Evolutionary conservation across 495 filamentous ascomycete genomes (phyloP), one percentile per base, ranked within the genome.

Genomic region (Annulohypoxylon moriforme): DNA sequence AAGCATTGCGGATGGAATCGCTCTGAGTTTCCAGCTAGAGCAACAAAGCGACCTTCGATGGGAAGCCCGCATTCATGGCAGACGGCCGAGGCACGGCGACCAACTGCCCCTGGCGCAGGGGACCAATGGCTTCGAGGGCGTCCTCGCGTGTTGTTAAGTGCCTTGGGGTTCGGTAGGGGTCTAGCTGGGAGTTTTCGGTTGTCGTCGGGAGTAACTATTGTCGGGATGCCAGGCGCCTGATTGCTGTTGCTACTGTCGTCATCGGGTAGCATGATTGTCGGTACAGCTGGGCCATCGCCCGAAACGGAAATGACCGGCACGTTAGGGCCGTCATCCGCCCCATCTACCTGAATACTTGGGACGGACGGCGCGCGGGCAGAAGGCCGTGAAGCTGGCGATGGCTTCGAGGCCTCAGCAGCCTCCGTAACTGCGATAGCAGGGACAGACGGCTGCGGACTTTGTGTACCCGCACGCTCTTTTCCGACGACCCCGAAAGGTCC

Each of bases 1-100:
- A 99, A 98, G 80, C 96, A 99, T 65, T 92, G 89, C 0, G 96
- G 94, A 75, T 99, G 96, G 79, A 98, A 98, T 27, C 94, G 91
- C 73, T 87, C 85, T 13, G 79, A 71, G 38, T 80, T 78, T 1
- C 87, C 87, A 4, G 90, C 90, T 11, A 97, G 90, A 16, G 90
- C 93, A 20, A 99, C 91, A 70, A 97, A 93, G 60, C 94, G 93
- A 11, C 96, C 96, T 52, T 95, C 88, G 75, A 98, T 98, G 1
- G 92, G 88, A 29, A 90, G 81, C 14, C 89, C 85, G 78, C 96
- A 99, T 71, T 93, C 89, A 47, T 93, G 90, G 77, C 96, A 99
- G 38, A 88, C 87, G 4, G 92, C 93, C 0, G 91, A 91, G 7
- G 91, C 89, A 47, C 93, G 88, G 57, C 87, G 88, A 33, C 80